Base-by-base conservation (phyloP, 176 grass and related monocot species). In the Echinochloa phyllopogon region DNA sequence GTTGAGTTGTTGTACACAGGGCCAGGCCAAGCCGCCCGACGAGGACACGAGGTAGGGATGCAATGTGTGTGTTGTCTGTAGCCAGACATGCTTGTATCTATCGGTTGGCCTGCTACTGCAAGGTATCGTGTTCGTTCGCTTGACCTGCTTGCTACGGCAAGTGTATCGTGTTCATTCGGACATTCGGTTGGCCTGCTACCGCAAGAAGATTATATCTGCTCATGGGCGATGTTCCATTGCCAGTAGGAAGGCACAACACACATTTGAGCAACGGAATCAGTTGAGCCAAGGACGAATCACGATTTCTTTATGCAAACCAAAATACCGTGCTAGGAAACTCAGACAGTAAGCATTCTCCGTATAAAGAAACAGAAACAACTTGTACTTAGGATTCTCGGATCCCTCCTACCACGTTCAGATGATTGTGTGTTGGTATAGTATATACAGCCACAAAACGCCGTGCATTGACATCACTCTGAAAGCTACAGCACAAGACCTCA, bases 401-500 rank as follows among this genome's bases (percentile, higher is more conserved):
- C 9, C 9, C 60, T 50, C 4, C 17, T 48, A 12, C 57, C 42
- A 79, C 1, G 29, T 10, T 48, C 43, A 33, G 44, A n/a, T 80
- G 10, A 51, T 49, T 24, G 20, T 24, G 20, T 49, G 23, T 38
- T 17, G 6, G 52, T 10, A 43, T 33, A 33, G 29, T 33, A 33
- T 33, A 33, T 18, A 70, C 65, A 78, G 20, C 52, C 69, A 20
- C 6, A 50, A 40, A 16, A 1, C 6, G 43, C 29, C 5, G 11
- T 0, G 58, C 14, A 40, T 17, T 15, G 14, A 75, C 41, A 61
- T 4, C 5, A 20, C 8, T 3, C 3, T 39, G 36, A 24, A 70
- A 80, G 44, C 9, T 81, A 69, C 82, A 65, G 4, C 60, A 84
- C 48, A 69, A 53, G 10, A 62, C 11, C 52, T 25, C 10, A 75